Evolutionary conservation across 805 yeast genomes (phyloP), one percentile per base, ranked within the genome.

Genomic region (Candida nemodendra): DNA sequence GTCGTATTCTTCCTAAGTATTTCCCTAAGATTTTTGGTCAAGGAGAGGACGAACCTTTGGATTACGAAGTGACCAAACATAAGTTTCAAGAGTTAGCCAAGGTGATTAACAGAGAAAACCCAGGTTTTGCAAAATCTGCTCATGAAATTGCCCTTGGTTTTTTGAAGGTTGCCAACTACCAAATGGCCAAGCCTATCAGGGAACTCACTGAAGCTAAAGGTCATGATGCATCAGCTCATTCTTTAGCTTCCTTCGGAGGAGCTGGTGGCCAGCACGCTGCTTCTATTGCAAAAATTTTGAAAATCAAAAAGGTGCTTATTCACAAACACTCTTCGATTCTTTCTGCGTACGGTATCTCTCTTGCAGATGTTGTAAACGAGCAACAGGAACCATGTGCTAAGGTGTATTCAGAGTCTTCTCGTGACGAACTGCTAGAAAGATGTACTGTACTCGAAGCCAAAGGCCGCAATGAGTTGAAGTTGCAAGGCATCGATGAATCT

Each of bases 251-350:
- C 4, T 85, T 86, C 60, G 95, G 95, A 29, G 95, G 95, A 25
- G 93, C 93, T 18, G 95, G 95, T 36, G 95, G 95, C 7, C 95
- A 86, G 62, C 88, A 83, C 55, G 87, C 90, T 3, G 78, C 76
- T 21, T 76, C 84, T 3, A 76, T 86, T 19, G 93, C 93, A 0
- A 70, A 74, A 39, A 72, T 74, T 16, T 65, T 86, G 48, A 84
- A 85, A 7, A 83, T 86, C 27, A 55, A 65, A 9, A 73, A 73
- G 25, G 84, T 86, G 2, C 56, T 84, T 19, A 78, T 82, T 16
- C 95, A 86, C 61, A 75, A 79, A 54, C 81, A 83, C 57, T 84
- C 93, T 4, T 57, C 40, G 41, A 55, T 21, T 40, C 46, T 45
- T 18, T 41, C 45, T 3, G 48, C 48, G 3, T 45, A 82, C 54